These are phyloP conservation scores for Mariannaea elegans DNA, from an alignment of 2,329 filamentous ascomycete species.

Conservation along the genomic window DNA sequence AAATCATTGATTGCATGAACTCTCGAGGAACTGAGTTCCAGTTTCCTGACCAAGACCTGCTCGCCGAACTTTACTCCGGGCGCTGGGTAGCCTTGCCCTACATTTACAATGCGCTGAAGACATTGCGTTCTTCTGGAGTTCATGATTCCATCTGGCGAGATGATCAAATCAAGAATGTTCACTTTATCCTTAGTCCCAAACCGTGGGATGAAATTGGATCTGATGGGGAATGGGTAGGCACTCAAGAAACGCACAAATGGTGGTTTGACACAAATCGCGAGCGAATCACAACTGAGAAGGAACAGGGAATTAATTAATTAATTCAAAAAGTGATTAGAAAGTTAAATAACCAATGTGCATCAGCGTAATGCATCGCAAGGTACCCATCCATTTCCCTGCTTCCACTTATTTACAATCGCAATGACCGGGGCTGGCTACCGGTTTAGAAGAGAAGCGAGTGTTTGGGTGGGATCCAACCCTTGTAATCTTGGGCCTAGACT, in stretches of 20 bases:
- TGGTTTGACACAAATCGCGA: constrained; percentile 61
- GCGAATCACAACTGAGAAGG: constrained; percentile 53
- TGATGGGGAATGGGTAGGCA: constrained; percentile 54
- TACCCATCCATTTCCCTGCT: too few species aligned
- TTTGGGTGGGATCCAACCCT: too few species aligned
- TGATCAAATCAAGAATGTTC: constrained; percentile 66
- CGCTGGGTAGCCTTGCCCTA: constrained; percentile 69
- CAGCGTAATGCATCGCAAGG: too few species aligned
- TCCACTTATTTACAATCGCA: too few species aligned
- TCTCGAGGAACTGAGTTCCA: constrained; percentile 56
- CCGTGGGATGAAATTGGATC: constrained; percentile 65
- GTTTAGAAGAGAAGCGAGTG: too few species aligned
- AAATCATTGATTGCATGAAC: constrained; percentile 62
- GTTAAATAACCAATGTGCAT: too few species aligned
- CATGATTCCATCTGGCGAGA: constrained; percentile 67
- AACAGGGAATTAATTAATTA: constrained; percentile 44
- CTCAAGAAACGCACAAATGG: constrained; percentile 62
- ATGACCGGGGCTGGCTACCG: too few species aligned
- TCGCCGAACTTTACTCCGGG: constrained; percentile 62
- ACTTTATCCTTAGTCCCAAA: constrained; percentile 69
- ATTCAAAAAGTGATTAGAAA: neutral
- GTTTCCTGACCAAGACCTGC: constrained; percentile 68
- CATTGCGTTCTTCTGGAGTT: constrained; percentile 61
- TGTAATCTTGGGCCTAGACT: too few species aligned
- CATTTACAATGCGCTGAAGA: constrained; percentile 71